Conservation (phyloP, 192 early-diverging fungal species). For the Paraglomus occultum region DNA sequence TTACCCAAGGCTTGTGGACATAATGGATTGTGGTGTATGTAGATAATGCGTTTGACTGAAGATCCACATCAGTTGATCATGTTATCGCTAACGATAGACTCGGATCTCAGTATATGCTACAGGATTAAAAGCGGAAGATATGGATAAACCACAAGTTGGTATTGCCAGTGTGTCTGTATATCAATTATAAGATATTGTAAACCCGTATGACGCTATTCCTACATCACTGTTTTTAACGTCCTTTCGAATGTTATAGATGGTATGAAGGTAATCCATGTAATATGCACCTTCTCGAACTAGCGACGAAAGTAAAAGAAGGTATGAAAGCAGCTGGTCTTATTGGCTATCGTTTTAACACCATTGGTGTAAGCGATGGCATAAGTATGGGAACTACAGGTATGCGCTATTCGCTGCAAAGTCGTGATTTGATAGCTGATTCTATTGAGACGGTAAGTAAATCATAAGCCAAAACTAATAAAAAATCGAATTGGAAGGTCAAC, state of each 20-base stretch:
- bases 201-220: constrained; percentile 1
- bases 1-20: no score
- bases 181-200: background rate
- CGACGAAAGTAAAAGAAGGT: constrained; percentile 88
- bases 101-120: constrained; percentile 80
- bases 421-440: constrained; percentile 98
- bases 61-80: no score
- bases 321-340: constrained; percentile 86
- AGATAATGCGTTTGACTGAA: no score
- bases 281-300: constrained; percentile 94
- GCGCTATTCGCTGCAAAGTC: constrained; percentile 93
- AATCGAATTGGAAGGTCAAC: background rate
- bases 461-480: background rate
- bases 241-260: constrained; percentile 57
- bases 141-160: constrained; percentile 91
- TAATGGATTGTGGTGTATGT: no score
- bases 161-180: constrained; percentile 85
- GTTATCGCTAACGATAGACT: no score
- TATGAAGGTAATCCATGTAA: constrained; percentile 99
- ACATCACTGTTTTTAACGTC: background rate
- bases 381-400: constrained; percentile 97
- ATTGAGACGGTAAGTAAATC: constrained; percentile 83
- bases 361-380: constrained; percentile 97
- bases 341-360: constrained; percentile 97
- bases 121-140: constrained; percentile 77